Percentiles rank a stretch among this genome's conserved stretches.
Evolutionary conservation across 2,329 filamentous ascomycete species (phyloP).

Genomic region (Leptodontidium sp.): DNA sequence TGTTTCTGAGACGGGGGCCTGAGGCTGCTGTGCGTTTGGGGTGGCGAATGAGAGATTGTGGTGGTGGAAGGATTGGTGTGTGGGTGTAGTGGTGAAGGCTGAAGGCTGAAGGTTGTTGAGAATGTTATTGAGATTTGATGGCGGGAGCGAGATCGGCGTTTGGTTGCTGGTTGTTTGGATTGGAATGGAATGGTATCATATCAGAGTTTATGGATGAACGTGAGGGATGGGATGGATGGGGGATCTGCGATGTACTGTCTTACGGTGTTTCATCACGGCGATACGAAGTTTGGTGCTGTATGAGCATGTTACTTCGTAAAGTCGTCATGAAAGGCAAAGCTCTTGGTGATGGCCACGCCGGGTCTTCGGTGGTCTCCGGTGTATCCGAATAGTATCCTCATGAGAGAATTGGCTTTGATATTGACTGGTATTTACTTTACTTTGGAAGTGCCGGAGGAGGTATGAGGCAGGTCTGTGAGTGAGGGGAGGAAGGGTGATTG

Average conservation of each 20-base stretch:
- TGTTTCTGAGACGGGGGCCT: constrained; percentile 27
- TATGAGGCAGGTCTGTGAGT: background rate
- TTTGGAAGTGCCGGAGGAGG: background rate
- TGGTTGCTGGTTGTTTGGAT: background rate
- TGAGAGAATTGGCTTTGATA: background rate
- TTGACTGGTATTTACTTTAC: background rate
- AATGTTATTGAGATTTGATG: background rate
- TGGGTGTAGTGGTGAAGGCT: background rate
- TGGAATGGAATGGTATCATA: background rate
- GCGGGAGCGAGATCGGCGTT: background rate
- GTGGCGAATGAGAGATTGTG: background rate
- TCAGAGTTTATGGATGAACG: constrained; percentile 14
- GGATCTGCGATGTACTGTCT: constrained; percentile 3
- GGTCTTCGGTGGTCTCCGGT: constrained; percentile 29
- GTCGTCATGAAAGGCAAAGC: constrained; percentile 14
- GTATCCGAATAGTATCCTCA: background rate
- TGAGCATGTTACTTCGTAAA: background rate
- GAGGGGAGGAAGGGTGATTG: background rate
- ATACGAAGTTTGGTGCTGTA: constrained; percentile 15
- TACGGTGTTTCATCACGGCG: constrained; percentile 14
- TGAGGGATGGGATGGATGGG: constrained; percentile 2
- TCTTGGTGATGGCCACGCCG: constrained; percentile 17
- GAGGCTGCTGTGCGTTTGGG: constrained; percentile 20
- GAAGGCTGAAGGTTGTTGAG: background rate
- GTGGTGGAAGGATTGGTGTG: background rate